These are phyloP conservation scores for Dioscorea alata DNA, from an alignment of 106 monocot genomes.

Conservation along the genomic window DNA sequence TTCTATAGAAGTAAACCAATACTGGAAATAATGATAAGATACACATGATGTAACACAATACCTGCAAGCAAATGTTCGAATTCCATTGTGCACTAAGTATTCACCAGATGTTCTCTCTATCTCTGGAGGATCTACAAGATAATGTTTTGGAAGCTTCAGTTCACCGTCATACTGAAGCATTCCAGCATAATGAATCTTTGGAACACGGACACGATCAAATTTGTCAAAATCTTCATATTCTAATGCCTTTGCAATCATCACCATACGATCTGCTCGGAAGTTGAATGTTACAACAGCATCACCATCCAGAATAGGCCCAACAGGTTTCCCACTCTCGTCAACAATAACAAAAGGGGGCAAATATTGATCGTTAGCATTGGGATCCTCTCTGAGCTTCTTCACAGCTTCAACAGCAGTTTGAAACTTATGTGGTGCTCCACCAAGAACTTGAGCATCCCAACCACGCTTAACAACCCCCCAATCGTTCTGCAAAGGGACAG, in stretches of 20 bases:
- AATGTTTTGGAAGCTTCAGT: conserved; percentile 71
- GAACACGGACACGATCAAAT: conserved; percentile 80
- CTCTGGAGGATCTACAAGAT: conserved; percentile 92
- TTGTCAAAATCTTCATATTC: conserved; percentile 95
- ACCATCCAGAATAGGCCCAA: conserved; percentile 87
- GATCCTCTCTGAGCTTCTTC: conserved; percentile 65
- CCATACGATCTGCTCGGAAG: conserved; percentile 97
- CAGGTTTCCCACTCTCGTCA: conserved; percentile 71
- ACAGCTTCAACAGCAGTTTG: conserved; percentile 80
- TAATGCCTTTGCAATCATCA: conserved; percentile 88
- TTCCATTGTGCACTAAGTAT: conserved; percentile 89
- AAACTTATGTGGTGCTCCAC: conserved; percentile 93
- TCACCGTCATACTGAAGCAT: conserved; percentile 99
- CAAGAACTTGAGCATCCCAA: conserved; percentile 99
- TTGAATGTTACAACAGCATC: conserved; percentile 97
- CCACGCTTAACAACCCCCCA: conserved; percentile 96
- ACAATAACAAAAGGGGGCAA: conserved; percentile 96
- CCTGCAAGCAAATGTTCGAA: conserved; percentile 97
- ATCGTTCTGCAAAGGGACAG: conserved; percentile 59
- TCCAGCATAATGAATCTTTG: conserved; percentile 89
- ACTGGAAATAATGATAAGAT: background rate
- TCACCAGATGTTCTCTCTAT: conserved; percentile 97
- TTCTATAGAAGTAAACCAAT: too few species aligned
- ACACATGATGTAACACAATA: conserved; percentile 7
- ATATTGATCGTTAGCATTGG: conserved; percentile 78